Conservation (phyloP, 2,329 filamentous ascomycete genomes). For the Thermothelomyces thermophilus region DNA sequence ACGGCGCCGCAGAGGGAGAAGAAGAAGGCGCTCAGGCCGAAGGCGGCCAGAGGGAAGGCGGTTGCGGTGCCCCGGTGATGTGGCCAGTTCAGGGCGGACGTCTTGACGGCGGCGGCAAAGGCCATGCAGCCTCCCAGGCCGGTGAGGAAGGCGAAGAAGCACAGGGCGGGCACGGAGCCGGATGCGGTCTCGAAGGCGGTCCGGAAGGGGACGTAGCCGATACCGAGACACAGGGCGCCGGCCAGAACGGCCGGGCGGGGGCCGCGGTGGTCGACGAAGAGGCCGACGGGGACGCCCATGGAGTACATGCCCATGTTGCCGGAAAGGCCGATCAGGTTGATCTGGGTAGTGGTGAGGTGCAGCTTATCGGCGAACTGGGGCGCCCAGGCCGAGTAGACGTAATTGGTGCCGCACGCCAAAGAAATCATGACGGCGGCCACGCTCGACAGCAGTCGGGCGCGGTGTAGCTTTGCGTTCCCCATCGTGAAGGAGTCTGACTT, state of each 20-base stretch:
- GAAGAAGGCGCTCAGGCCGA: conserved; percentile 93
- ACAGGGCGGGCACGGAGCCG: conserved; percentile 56
- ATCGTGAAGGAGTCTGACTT: conserved; percentile 29
- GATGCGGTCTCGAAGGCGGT: conserved; percentile 65
- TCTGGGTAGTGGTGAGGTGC: conserved; percentile 83
- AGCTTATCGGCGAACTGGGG: conserved; percentile 88
- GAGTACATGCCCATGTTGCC: conserved; percentile 94
- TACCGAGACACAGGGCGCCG: conserved; percentile 64
- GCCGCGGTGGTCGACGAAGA: conserved; percentile 77
- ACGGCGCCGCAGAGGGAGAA: conserved; percentile 76
- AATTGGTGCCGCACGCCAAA: conserved; percentile 93
- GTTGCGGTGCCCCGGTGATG: conserved; percentile 87
- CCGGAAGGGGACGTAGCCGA: conserved; percentile 83
- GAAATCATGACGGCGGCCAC: conserved; percentile 78
- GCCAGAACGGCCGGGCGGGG: conserved; percentile 71
- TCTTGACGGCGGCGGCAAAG: conserved; percentile 83
- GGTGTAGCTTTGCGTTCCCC: conserved; percentile 46
- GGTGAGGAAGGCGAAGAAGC: conserved; percentile 77
- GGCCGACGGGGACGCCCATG: conserved; percentile 79
- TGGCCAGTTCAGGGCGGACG: conserved; percentile 85
- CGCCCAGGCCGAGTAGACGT: conserved; percentile 97
- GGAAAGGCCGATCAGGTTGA: conserved; percentile 80
- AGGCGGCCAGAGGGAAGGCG: conserved; percentile 85
- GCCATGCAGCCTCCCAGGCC: conserved; percentile 85
- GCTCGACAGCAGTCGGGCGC: conserved; percentile 72